phyloP scores from a whole-genome alignment of 1,139 yeast genomes.

The Kodamaea sp. region DNA sequence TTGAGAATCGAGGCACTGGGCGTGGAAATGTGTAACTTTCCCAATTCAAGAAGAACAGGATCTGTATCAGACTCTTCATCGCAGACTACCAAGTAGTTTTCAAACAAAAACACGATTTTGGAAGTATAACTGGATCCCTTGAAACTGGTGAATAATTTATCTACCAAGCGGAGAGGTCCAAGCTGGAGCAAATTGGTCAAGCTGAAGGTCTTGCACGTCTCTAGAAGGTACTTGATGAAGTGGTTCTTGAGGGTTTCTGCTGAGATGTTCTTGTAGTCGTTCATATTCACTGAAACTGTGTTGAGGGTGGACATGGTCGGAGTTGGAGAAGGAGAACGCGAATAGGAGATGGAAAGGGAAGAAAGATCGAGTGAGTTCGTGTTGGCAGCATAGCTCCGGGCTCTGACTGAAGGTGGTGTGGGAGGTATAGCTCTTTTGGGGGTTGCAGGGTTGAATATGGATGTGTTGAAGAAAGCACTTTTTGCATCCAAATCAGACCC shows the following conservation, averaged over 20 bases:
- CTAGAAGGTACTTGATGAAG: slow-evolving; percentile 31
- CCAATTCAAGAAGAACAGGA: slow-evolving; percentile 6
- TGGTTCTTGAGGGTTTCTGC: slow-evolving; percentile 29
- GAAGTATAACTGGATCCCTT: slow-evolving; percentile 11
- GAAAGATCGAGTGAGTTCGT: not conserved
- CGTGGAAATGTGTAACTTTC: slow-evolving; percentile 13
- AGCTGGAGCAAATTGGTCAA: slow-evolving; percentile 29
- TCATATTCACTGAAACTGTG: slow-evolving; percentile 18
- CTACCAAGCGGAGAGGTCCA: slow-evolving; percentile 43
- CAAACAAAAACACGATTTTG: slow-evolving; percentile 34
- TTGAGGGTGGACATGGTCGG: slow-evolving; percentile 17
- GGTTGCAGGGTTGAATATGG: not conserved
- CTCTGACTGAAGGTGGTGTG: not conserved
- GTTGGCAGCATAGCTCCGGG: not conserved
- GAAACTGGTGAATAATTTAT: slow-evolving; percentile 26
- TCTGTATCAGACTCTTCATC: slow-evolving; percentile 3
- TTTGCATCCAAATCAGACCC: not conserved
- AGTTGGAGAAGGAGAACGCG: slow-evolving; percentile 17
- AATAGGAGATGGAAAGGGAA: slow-evolving; percentile 1
- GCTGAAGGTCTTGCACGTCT: slow-evolving; percentile 23
- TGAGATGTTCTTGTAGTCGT: slow-evolving; percentile 20
- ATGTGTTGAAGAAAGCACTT: not conserved
- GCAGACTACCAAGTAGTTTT: slow-evolving; percentile 33
- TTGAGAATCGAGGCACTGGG: slow-evolving; percentile 22
- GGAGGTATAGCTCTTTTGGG: not conserved